A percentile compares a stretch with the other conserved stretches of the same genome.
Evolutionary conservation across 345 rosid species (phyloP).

Genomic region (Arabidopsis arenosa): DNA sequence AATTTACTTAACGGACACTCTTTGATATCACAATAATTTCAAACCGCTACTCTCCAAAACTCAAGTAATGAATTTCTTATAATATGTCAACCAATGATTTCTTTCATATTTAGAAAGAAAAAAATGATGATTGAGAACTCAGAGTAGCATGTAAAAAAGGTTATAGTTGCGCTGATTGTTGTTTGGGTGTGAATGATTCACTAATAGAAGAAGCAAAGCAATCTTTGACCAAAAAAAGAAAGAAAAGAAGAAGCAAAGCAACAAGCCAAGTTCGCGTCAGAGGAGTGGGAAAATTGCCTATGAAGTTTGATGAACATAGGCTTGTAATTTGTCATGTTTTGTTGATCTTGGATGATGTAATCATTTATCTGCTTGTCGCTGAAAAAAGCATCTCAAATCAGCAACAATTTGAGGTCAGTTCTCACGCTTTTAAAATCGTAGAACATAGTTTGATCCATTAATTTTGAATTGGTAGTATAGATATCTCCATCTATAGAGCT

Average conservation of each 20-base stretch:
- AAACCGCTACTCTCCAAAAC: neutral
- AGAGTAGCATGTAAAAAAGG: constrained; percentile 19
- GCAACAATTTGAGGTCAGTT: constrained; percentile 10
- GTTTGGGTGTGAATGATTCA: too few species aligned
- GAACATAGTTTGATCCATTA: neutral
- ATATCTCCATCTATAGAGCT: constrained; percentile 12
- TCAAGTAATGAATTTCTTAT: neutral
- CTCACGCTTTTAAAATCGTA: neutral
- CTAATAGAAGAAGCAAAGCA: too few species aligned
- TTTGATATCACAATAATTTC: neutral
- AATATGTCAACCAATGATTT: neutral
- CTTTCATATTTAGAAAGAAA: neutral
- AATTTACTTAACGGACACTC: neutral
- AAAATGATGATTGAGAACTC: constrained; percentile 11
- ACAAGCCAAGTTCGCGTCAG: too few species aligned
- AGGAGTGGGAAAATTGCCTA: too few species aligned
- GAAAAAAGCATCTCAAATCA: neutral
- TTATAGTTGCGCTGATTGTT: constrained; percentile 35
- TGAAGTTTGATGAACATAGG: too few species aligned
- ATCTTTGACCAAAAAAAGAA: too few species aligned
- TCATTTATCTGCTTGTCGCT: neutral
- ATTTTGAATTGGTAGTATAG: neutral
- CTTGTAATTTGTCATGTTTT: too few species aligned
- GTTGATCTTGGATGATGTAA: neutral
- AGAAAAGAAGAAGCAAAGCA: too few species aligned